phyloP scores from a whole-genome alignment of 2,329 filamentous ascomycete genomes.

The Sclerotinia nivalis region DNA sequence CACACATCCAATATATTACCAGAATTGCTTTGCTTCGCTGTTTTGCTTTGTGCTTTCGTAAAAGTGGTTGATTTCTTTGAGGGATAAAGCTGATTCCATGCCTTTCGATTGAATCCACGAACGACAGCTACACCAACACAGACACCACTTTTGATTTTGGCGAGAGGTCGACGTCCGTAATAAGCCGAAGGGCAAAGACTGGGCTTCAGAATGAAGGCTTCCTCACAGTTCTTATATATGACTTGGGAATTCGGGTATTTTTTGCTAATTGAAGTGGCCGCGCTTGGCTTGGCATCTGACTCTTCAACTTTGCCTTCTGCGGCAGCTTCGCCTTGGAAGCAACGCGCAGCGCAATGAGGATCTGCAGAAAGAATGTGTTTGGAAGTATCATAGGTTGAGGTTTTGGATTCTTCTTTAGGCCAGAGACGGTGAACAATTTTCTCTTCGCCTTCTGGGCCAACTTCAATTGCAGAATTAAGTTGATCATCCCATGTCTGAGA shows the following conservation, averaged over 20 bases:
- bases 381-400: conserved; percentile 34
- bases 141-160: conserved; percentile 75
- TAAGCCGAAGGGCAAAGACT: conserved; percentile 82
- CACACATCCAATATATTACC: conserved; percentile 44
- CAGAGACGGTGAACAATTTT: conserved; percentile 82
- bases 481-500: conserved; percentile 92
- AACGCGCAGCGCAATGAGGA: conserved; percentile 60
- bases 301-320: conserved; percentile 51
- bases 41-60: conserved; percentile 39
- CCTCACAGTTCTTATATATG: conserved; percentile 75
- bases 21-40: conserved; percentile 28
- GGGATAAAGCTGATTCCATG: conserved; percentile 72
- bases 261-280: conserved; percentile 43
- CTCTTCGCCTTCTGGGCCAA: conserved; percentile 85
- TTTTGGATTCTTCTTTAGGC: conserved; percentile 58
- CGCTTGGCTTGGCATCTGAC: conserved; percentile 27
- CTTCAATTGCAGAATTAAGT: conserved; percentile 83
- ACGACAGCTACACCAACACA: conserved; percentile 85
- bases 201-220: conserved; percentile 84
- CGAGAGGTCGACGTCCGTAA: conserved; percentile 76
- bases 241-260: conserved; percentile 77
- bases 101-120: conserved; percentile 77
- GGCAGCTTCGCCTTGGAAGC: conserved; percentile 60
- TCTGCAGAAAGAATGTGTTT: conserved; percentile 44
- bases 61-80: conserved; percentile 39